phyloP scores from a whole-genome alignment of 106 monocot species.

The Agapanthus africanus region DNA sequence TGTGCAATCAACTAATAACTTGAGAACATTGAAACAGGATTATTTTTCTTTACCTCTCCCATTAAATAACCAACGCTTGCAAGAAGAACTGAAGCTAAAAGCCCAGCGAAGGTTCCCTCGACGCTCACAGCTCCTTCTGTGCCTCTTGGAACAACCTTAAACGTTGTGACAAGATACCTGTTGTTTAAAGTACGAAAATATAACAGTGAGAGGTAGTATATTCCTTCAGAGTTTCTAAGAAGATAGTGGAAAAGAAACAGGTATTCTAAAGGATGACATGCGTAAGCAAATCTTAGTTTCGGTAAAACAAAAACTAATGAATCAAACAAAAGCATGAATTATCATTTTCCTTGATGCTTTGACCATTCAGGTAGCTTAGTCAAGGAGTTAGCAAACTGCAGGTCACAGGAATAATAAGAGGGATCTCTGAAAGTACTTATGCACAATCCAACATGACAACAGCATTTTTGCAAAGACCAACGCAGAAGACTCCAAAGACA shows the following conservation, averaged over 20 bases:
- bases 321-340: neutral
- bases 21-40: neutral
- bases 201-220: neutral
- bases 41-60: constrained; percentile 47
- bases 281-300: neutral
- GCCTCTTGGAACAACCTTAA: constrained; percentile 89
- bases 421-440: too few species aligned
- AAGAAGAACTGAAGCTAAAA: constrained; percentile 76
- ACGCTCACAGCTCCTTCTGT: constrained; percentile 94
- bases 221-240: neutral
- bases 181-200: constrained; percentile 13
- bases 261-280: too few species aligned
- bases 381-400: too few species aligned
- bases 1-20: neutral
- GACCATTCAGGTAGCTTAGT: neutral
- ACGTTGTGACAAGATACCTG: constrained; percentile 85
- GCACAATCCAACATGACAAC: too few species aligned
- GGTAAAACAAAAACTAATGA: neutral
- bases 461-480: too few species aligned
- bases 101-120: constrained; percentile 85
- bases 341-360: neutral
- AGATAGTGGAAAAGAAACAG: neutral
- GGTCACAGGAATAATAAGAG: too few species aligned
- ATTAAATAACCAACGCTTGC: constrained; percentile 52
- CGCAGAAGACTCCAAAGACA: too few species aligned